phyloP scores from a whole-genome alignment of 495 filamentous ascomycete genomes.

The Daldinia childiae region DNA sequence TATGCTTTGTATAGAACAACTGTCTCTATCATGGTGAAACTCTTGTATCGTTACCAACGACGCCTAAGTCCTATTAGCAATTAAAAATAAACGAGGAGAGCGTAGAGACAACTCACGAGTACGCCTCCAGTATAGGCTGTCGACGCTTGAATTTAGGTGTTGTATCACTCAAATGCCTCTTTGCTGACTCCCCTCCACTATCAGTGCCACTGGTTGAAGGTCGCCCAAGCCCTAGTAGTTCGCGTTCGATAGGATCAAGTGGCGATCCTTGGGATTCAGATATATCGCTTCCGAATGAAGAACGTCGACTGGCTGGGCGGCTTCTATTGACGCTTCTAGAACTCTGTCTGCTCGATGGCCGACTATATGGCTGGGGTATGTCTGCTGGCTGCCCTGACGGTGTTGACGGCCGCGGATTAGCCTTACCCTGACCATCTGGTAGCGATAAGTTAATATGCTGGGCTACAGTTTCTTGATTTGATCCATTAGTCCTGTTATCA shows the following conservation, averaged over 20 bases:
- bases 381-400: background rate
- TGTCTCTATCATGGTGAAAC: background rate
- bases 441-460: background rate
- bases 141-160: conserved; percentile 42
- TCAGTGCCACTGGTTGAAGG: conserved; percentile 29
- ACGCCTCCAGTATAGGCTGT: conserved; percentile 53
- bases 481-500: background rate
- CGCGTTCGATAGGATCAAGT: conserved; percentile 37
- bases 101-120: conserved; percentile 46
- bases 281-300: conserved; percentile 33
- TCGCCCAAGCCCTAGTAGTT: conserved; percentile 36
- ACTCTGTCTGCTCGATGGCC: conserved; percentile 29
- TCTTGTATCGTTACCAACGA: conserved; percentile 40
- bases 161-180: conserved; percentile 38
- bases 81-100: background rate
- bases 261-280: conserved; percentile 34
- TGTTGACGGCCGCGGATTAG: conserved; percentile 4
- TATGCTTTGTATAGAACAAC: background rate
- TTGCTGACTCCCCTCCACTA: conserved; percentile 23
- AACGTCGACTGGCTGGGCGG: conserved; percentile 38
- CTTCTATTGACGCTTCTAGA: conserved; percentile 16
- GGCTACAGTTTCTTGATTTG: background rate
- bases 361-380: conserved; percentile 12
- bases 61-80: conserved; percentile 37
- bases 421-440: background rate